Evolutionary conservation across 176 grass and related monocot genomes (phyloP).

Genomic region (Avena eriantha): DNA sequence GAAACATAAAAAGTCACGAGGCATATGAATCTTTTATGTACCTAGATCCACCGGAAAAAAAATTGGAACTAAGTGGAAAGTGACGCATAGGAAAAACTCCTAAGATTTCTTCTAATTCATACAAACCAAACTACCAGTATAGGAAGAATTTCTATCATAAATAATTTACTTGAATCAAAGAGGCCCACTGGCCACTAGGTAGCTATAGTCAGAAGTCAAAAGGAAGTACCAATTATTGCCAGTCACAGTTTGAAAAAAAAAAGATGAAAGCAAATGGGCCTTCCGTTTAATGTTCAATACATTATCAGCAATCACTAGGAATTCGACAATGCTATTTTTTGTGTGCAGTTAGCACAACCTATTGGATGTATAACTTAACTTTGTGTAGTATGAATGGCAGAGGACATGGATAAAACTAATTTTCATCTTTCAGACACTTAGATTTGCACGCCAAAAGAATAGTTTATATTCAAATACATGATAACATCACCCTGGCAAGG

Average conservation of each 20-base stretch:
- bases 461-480: slow-evolving; percentile 1
- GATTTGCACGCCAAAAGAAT: not conserved
- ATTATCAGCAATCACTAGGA: not conserved
- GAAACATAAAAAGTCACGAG: not conserved
- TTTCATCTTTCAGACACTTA: not conserved
- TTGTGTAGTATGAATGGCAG: not conserved
- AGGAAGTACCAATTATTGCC: not conserved
- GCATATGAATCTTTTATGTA: not conserved
- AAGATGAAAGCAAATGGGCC: slow-evolving; percentile 10
- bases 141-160: not conserved
- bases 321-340: not conserved
- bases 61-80: not conserved
- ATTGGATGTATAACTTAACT: not conserved
- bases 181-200: not conserved
- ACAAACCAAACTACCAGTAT: slow-evolving; percentile 16
- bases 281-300: not conserved
- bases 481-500: slow-evolving; percentile 6
- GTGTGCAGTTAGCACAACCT: slow-evolving; percentile 16
- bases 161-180: not conserved
- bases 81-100: not conserved
- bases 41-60: not conserved
- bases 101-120: not conserved
- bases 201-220: slow-evolving; percentile 12
- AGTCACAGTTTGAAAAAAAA: not conserved
- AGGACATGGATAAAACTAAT: not conserved